Evolutionary conservation across 371 early-diverging fungal species (phyloP).

Genomic region (Haplosporangium sp.): DNA sequence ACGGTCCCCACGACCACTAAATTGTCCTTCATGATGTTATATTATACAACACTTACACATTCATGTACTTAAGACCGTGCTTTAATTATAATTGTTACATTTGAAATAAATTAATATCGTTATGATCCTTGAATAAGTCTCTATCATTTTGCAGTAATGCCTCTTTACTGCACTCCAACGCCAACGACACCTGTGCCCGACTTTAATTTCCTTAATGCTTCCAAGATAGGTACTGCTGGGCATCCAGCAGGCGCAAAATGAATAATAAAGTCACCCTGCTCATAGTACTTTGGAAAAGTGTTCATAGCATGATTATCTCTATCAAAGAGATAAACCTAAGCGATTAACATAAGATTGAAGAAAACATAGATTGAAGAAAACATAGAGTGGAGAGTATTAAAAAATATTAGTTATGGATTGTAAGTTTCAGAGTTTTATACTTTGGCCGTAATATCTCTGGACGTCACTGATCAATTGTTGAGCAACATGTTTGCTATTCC

Average conservation of each 20-base stretch:
- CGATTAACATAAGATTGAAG: too few species aligned
- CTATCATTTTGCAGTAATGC: neutral
- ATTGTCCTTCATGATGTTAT: too few species aligned
- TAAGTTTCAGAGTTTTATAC: neutral
- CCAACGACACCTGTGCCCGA: conserved; percentile 13
- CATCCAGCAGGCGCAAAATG: conserved; percentile 76
- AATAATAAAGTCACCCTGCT: conserved; percentile 69
- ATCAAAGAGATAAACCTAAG: conserved; percentile 61
- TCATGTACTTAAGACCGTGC: neutral
- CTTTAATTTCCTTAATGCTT: conserved; percentile 55
- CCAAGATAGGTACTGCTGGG: conserved; percentile 66
- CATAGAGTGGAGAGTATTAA: neutral
- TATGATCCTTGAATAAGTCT: neutral
- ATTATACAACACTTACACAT: too few species aligned
- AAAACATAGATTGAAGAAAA: neutral
- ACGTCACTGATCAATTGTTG: too few species aligned
- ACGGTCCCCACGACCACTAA: conserved; percentile 11
- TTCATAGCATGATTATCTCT: conserved; percentile 72
- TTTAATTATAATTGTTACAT: neutral
- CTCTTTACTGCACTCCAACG: conserved; percentile 10
- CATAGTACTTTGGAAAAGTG: conserved; percentile 66
- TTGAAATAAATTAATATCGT: neutral
- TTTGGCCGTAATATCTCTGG: too few species aligned
- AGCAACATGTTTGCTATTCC: too few species aligned
- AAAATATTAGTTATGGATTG: neutral